phyloP scores from a whole-genome alignment of 495 filamentous ascomycete species.

The Xylaria venustula region DNA sequence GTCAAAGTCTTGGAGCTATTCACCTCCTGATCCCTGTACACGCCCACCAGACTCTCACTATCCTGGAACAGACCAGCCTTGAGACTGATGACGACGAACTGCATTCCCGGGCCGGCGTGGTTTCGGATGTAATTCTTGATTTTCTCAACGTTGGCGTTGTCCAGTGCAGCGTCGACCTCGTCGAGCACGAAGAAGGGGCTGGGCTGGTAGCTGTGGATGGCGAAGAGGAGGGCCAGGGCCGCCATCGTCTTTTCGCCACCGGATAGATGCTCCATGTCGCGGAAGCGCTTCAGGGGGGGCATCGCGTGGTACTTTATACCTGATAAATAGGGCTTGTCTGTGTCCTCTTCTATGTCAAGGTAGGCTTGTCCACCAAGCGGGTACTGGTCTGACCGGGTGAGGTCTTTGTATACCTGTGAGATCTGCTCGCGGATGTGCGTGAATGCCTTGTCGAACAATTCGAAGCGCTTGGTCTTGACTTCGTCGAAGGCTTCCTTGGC shows the following conservation, averaged over 20 bases:
- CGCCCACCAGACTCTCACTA: conserved; percentile 89
- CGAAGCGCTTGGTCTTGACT: conserved; percentile 78
- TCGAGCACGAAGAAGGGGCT: conserved; percentile 97
- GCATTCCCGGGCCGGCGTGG: conserved; percentile 94
- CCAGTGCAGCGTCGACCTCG: conserved; percentile 95
- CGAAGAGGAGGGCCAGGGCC: conserved; percentile 90
- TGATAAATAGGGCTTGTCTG: conserved; percentile 80
- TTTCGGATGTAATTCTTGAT: conserved; percentile 93
- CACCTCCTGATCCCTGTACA: conserved; percentile 89
- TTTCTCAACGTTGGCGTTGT: conserved; percentile 93
- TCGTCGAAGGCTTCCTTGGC: conserved; percentile 80
- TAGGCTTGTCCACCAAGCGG: conserved; percentile 93
- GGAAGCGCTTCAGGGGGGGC: conserved; percentile 97
- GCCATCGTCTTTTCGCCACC: conserved; percentile 99
- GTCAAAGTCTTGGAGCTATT: conserved; percentile 88
- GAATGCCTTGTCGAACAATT: conserved; percentile 94
- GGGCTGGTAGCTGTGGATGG: conserved; percentile 92
- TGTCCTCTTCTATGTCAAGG: conserved; percentile 87
- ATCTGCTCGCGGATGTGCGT: conserved; percentile 94
- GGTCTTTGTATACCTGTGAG: conserved; percentile 86
- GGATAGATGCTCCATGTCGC: conserved; percentile 97
- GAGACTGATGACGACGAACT: conserved; percentile 96
- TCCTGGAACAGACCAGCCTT: conserved; percentile 93
- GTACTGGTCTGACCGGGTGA: conserved; percentile 80
- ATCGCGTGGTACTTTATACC: conserved; percentile 98